Evolutionary conservation across 2,329 filamentous ascomycete genomes (phyloP), one percentile per base, ranked within the genome.

Genomic region (Diplodia sapinea): DNA sequence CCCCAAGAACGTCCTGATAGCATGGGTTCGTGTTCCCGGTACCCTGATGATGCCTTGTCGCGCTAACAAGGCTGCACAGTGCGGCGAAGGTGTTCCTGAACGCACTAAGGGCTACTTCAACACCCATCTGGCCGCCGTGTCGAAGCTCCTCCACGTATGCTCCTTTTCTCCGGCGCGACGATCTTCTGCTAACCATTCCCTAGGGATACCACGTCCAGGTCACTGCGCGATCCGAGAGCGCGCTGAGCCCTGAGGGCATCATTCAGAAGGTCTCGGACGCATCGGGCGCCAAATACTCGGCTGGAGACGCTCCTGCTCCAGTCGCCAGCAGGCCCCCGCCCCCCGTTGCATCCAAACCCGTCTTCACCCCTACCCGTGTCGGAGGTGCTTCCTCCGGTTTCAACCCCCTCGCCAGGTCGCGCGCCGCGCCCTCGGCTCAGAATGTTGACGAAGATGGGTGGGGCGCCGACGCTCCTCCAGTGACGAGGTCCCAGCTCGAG

Each of bases 71-170:
- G 23, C 52, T 63, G 61, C n/a, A 17, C 70, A 86, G 91, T 99
- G 95, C 79, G 95, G 95, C 72, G 94, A 96, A 76, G 95, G 95
- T 73, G 95, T 99, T 17, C 95, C 95, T n/a, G 95, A 99, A 82
- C 87, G 94, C 74, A 98, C 94, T 70, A 99, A 98, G 82, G 95
- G 95, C 71, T 98, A 98, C 82, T 99, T 99, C 78, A 97, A 93
- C 72, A 97, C 93, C 81, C 94, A 99, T 81, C 84, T 95, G 57
- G 89, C 91, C 69, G 90, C 93, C 57, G 93, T 98, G 47, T 89
- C 93, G 70, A 97, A 97, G 81, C 86, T 97, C 72, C 87, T 99
- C 51, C 94, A 97, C 82, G 89, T 89, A 76, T 62, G 81, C 29
- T 13, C 76, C 73, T 26, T 15, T 17, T 31, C 49, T 59, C 40